Percentiles rank a stretch among this genome's conserved stretches.
Evolutionary conservation across 2,329 filamentous ascomycete genomes (phyloP).

Genomic region (Stagonosporopsis vannaccii): DNA sequence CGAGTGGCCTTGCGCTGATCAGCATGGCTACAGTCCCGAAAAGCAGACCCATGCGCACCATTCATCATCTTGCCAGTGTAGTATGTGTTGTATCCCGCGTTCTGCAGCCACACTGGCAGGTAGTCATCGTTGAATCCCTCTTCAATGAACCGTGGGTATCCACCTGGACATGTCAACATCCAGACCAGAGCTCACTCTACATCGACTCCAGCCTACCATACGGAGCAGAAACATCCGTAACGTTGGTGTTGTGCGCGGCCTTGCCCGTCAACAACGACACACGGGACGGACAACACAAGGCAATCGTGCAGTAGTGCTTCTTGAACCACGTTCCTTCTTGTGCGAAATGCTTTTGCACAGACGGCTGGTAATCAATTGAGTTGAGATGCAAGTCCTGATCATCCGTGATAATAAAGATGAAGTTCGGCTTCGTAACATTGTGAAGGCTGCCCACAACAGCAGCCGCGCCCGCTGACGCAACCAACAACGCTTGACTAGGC

Average conservation of each 20-base stretch:
- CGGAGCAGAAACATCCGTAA: conserved; percentile 65
- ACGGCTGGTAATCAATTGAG: conserved; percentile 68
- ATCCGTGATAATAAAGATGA: conserved; percentile 72
- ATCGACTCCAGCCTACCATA: conserved; percentile 53
- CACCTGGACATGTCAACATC: conserved; percentile 46
- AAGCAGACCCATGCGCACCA: background rate
- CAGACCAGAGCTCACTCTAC: background rate
- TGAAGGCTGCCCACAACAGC: background rate
- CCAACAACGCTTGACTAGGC: conserved; percentile 15
- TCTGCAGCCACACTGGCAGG: conserved; percentile 74
- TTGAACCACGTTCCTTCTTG: conserved; percentile 66
- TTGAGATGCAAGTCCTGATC: conserved; percentile 71
- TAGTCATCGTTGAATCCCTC: conserved; percentile 72
- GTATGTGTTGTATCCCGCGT: conserved; percentile 73
- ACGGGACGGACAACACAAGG: conserved; percentile 72
- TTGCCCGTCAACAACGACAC: conserved; percentile 71
- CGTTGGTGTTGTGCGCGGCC: conserved; percentile 74
- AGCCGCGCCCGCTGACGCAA: conserved; percentile 10
- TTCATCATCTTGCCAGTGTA: conserved; percentile 80
- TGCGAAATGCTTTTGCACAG: conserved; percentile 63
- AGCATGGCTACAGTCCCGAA: background rate
- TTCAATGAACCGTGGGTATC: conserved; percentile 71
- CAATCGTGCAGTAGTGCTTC: conserved; percentile 71
- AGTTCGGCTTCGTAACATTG: conserved; percentile 54
- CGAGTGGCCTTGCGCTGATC: conserved; percentile 55